phyloP scores from a whole-genome alignment of 1,139 yeast species.

The Suhomyces chickasaworum region DNA sequence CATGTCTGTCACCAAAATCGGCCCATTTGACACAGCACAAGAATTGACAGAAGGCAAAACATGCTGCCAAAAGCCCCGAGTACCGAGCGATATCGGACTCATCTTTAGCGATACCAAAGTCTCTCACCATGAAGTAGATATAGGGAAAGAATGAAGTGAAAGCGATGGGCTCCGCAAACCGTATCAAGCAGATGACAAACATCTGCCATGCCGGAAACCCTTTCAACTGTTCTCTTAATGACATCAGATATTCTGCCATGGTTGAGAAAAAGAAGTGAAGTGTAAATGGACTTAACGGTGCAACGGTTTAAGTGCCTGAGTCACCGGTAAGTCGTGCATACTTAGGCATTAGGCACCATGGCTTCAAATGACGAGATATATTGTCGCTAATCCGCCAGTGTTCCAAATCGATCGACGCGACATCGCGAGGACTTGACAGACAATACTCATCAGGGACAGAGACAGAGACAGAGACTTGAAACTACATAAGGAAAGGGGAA shows the following conservation, averaged over 20 bases:
- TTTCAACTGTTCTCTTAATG: conserved; percentile 28
- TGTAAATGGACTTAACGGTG: no score
- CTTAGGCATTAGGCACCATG: no score
- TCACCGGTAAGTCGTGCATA: neutral
- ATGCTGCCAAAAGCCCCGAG: conserved; percentile 41
- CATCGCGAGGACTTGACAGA: no score
- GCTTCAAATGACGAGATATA: no score
- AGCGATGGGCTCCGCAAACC: conserved; percentile 42
- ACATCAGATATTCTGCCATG: neutral
- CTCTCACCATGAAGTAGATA: conserved; percentile 43
- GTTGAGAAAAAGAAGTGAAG: neutral
- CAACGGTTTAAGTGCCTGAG: no score
- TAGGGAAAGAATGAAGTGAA: conserved; percentile 45
- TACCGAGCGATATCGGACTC: conserved; percentile 39
- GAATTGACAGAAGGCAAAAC: conserved; percentile 42
- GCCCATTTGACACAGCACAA: conserved; percentile 43
- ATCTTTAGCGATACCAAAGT: conserved; percentile 37
- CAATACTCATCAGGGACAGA: no score
- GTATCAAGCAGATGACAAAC: conserved; percentile 32
- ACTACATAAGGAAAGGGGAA: no score
- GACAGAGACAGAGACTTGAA: no score
- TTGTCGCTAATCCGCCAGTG: no score
- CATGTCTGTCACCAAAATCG: conserved; percentile 32
- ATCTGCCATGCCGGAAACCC: conserved; percentile 42
- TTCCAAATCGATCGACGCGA: no score